Conservation (phyloP, 176 grass and related monocot species). For the Thalia dealbata region DNA sequence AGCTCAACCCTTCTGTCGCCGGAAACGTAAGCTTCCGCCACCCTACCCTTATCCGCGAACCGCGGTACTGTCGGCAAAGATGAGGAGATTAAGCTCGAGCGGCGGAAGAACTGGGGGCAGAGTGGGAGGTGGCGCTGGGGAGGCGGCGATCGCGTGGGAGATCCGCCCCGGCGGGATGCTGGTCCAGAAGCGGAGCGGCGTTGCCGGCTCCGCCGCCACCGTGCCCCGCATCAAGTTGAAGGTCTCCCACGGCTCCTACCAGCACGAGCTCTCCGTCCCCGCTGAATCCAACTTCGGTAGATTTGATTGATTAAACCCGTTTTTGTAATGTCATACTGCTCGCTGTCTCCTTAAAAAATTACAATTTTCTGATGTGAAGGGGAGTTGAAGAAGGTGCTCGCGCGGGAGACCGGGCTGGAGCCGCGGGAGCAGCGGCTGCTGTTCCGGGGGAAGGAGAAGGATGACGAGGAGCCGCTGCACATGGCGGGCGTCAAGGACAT, state of each 20-base stretch:
- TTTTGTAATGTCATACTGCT: too few species aligned
- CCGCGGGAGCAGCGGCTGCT: constrained; percentile 62
- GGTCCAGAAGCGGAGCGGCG: neutral
- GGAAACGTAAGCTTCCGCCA: neutral
- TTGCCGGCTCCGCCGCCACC: neutral
- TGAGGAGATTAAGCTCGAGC: neutral
- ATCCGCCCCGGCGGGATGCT: neutral
- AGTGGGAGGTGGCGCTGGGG: neutral
- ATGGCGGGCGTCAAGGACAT: constrained; percentile 59
- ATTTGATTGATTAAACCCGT: neutral
- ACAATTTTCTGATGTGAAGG: constrained; percentile 35
- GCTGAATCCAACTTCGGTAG: constrained; percentile 76
- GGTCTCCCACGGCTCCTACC: neutral
- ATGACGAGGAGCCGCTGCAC: constrained; percentile 47
- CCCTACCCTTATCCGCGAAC: too few species aligned
- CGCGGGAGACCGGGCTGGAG: constrained; percentile 45
- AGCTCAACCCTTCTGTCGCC: neutral
- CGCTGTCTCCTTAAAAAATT: neutral
- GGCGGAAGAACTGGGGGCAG: neutral
- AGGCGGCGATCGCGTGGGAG: neutral
- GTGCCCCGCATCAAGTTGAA: neutral
- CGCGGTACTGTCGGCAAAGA: neutral
- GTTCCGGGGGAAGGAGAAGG: constrained; percentile 82
- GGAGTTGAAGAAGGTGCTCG: constrained; percentile 65
- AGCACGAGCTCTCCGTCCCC: constrained; percentile 21